phyloP scores from a whole-genome alignment of 345 rosid genomes.

The Tarenaya hassleriana region DNA sequence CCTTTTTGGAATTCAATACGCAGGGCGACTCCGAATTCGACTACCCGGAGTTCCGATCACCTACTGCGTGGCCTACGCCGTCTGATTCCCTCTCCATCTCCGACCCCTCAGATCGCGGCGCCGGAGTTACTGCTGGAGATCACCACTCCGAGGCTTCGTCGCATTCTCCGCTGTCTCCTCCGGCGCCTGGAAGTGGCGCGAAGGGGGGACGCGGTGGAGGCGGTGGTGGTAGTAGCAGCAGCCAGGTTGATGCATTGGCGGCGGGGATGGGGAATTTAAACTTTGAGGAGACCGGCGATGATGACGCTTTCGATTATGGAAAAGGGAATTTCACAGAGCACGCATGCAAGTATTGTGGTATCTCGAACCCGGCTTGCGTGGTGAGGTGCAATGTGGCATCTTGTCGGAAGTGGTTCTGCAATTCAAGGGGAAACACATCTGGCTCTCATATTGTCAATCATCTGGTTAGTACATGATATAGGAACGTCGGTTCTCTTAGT shows the following conservation, averaged over 20 bases:
- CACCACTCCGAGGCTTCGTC: conserved; percentile 46
- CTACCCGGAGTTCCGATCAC: conserved; percentile 82
- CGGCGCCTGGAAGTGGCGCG: conserved; percentile 23
- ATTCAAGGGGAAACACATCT: conserved; percentile 96
- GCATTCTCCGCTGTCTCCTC: conserved; percentile 57
- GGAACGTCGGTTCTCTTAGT: neutral
- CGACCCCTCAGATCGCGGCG: conserved; percentile 37
- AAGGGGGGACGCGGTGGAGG: conserved; percentile 41
- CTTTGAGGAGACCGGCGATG: conserved; percentile 94
- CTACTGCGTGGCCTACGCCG: conserved; percentile 84
- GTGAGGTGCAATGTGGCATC: conserved; percentile 97
- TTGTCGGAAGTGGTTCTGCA: conserved; percentile 98
- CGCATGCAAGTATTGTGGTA: conserved; percentile 94
- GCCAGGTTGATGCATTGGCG: conserved; percentile 65
- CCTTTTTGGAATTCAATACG: conserved; percentile 90
- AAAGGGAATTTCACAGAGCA: conserved; percentile 85
- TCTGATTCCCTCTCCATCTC: conserved; percentile 65
- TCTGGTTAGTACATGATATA: conserved; percentile 49
- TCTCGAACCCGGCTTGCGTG: conserved; percentile 95
- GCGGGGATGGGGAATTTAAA: conserved; percentile 74
- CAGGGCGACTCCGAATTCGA: conserved; percentile 98
- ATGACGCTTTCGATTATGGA: conserved; percentile 62
- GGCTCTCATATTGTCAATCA: conserved; percentile 99
- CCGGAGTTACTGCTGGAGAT: conserved; percentile 25
- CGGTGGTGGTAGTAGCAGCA: conserved; percentile 33